Evolutionary conservation across 2,329 filamentous ascomycete genomes (phyloP), one percentile per base, ranked within the genome.

Genomic region (Neophaeococcomyces mojaviensis): DNA sequence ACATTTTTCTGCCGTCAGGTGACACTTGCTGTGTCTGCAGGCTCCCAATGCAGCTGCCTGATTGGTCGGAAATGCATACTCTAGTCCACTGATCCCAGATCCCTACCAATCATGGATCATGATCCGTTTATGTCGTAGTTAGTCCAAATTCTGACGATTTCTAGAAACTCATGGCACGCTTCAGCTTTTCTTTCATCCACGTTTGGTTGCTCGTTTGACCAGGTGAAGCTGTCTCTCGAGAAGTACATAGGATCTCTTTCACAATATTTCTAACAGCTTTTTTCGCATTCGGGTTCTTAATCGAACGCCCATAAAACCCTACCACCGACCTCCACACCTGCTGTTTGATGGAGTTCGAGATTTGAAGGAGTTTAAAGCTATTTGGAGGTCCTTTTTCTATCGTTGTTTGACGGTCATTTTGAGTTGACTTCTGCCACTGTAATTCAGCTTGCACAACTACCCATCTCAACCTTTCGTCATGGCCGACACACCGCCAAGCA

Each of bases 401-500:
- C 35, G 12, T 37, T 16, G 22, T 32, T 16, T 19, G 9, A 15
- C n/a, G n/a, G 28, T 34, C 19, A 9, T 16, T 34, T 35, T 28
- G 31, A 36, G n/a, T 16, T 15, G n/a, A 24, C n/a, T 28, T 44
- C 5, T 24, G 9, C n/a, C n/a, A n/a, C n/a, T n/a, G n/a, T n/a
- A n/a, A n/a, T n/a, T n/a, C n/a, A n/a, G n/a, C 31, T 8, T 22
- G 9, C 31, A 44, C 24, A 34, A 4, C 16, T 28, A n/a, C n/a
- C n/a, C 13, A n/a, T 28, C 3, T 12, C 22, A 37, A 28, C 22
- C 18, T 36, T 31, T 22, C 34, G 44, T 15, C 43, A 55, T 54
- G 53, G 44, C 51, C 13, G 49, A 54, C 36, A 48, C 49, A 15
- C 48, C 49, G 16, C 44, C 32, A 28, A 44, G 44, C 15, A 31